Percentiles rank a stretch among this genome's conserved stretches.
These are phyloP conservation scores for Neurospora sp. DNA, from an alignment of 495 filamentous ascomycete species.

Conservation along the genomic window DNA sequence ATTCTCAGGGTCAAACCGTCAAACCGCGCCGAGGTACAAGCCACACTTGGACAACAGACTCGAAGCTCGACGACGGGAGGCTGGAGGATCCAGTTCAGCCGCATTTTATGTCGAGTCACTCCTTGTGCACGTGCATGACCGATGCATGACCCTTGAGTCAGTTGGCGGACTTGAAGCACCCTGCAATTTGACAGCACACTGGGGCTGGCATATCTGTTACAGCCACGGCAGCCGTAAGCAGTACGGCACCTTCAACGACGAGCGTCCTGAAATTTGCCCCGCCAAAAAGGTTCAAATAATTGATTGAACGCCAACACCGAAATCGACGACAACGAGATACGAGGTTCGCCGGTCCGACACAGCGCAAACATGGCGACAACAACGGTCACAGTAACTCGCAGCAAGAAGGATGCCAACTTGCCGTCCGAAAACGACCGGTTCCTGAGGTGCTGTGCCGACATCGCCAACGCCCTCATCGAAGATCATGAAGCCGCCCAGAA, in stretches of 20 bases:
- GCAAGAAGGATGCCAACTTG: slow-evolving; percentile 58
- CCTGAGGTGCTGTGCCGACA: slow-evolving; percentile 87
- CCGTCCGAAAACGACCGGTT: slow-evolving; percentile 88
- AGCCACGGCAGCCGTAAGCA: not conserved
- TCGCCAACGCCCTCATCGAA: slow-evolving; percentile 85
- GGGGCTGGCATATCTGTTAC: not conserved
- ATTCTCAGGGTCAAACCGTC: not conserved
- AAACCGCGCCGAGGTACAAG: not conserved
- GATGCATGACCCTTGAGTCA: not conserved
- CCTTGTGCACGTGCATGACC: not conserved
- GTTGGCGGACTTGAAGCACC: not conserved
- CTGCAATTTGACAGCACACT: not conserved
- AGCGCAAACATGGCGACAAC: slow-evolving; percentile 30
- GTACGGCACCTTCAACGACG: not conserved
- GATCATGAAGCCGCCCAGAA: slow-evolving; percentile 76
- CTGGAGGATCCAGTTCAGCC: not conserved
- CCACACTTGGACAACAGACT: not conserved
- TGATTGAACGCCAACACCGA: not conserved
- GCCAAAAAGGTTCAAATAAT: not conserved
- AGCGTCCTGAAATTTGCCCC: not conserved
- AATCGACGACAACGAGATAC: not conserved
- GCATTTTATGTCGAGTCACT: not conserved
- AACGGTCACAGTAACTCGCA: slow-evolving; percentile 29
- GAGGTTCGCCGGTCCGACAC: not conserved
- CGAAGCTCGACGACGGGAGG: not conserved